phyloP scores from a whole-genome alignment of 2,329 filamentous ascomycete species.

The Sporothrix protearum region DNA sequence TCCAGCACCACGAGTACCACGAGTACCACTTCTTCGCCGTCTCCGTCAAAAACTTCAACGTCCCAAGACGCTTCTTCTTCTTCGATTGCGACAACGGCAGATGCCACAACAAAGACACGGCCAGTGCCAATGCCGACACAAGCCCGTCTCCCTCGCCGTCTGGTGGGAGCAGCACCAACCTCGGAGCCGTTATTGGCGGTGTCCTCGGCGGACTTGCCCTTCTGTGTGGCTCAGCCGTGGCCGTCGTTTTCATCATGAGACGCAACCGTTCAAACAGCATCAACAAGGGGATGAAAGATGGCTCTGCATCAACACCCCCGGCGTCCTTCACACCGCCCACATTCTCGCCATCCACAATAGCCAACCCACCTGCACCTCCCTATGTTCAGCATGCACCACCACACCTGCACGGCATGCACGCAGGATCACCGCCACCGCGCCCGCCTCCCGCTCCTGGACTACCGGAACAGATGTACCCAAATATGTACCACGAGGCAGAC shows the following conservation, averaged over 20 bases:
- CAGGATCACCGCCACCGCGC: neutral
- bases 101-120: neutral
- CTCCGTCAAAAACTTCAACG: neutral
- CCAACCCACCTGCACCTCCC: neutral
- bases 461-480: neutral
- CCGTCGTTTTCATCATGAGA: slow-evolving; percentile 26
- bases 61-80: neutral
- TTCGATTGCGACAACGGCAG: neutral
- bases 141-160: slow-evolving; percentile 31
- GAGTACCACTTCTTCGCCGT: neutral
- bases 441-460: neutral
- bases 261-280: slow-evolving; percentile 16
- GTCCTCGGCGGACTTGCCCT: slow-evolving; percentile 33
- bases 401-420: neutral
- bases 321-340: neutral
- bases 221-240: slow-evolving; percentile 34
- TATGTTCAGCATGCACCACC: neutral
- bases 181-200: slow-evolving; percentile 31
- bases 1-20: too few species aligned
- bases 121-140: neutral
- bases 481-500: neutral
- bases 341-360: neutral
- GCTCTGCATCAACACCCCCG: neutral
- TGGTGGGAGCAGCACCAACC: slow-evolving; percentile 24
- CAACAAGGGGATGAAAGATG: neutral